Base-by-base conservation (phyloP, 768 basidiomycete species). In the Udeniomyces megalosporus region DNA sequence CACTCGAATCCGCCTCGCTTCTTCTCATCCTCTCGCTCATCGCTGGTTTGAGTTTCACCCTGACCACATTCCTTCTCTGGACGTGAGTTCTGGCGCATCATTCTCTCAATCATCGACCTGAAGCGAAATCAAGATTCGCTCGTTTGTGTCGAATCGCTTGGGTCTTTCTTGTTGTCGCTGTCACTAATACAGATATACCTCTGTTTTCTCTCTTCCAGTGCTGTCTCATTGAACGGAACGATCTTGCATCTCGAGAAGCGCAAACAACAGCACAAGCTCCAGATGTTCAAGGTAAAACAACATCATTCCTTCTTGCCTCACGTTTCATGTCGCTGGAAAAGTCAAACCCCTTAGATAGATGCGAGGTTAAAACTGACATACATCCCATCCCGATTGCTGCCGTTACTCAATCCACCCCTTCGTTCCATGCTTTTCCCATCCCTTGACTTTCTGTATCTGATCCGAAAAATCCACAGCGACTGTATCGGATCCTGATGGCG, bases 21-120 rank as follows among this genome's bases (percentile, higher is more conserved):
- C 76, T 93, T 58, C 72, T 88, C 54, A 79, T 95, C 29, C 76
- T 99, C 65, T 71, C 95, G 68, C 90, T 97, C 71, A 86, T 97
- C 66, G 83, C 96, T 64, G 95, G 95, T 5, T 78, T 99, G 53
- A 88, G 93, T 0, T 85, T 97, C 74, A 91, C 90, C 0, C 78
- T 99, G n/a, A 93, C 90, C 61, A 84, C 84, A 1, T 99, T 96
- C 78, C 79, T 99, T 28, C 79, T 93, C 66, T 97, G 93, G 93
- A 96, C 93, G 56, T 81, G 93, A 76, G 85, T 91, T 17, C 17
- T 17, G 8, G 38, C 38, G 71, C 38, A 42, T 42, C 38, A 17
- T 42, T 81, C 86, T 12, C 76, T 95, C 53, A 91, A 89, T 69
- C n/a, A n/a, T n/a, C n/a, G n/a, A n/a, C n/a, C n/a, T n/a, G n/a